Base-by-base conservation (phyloP, 192 early-diverging fungal species). In the Podila horticola region DNA sequence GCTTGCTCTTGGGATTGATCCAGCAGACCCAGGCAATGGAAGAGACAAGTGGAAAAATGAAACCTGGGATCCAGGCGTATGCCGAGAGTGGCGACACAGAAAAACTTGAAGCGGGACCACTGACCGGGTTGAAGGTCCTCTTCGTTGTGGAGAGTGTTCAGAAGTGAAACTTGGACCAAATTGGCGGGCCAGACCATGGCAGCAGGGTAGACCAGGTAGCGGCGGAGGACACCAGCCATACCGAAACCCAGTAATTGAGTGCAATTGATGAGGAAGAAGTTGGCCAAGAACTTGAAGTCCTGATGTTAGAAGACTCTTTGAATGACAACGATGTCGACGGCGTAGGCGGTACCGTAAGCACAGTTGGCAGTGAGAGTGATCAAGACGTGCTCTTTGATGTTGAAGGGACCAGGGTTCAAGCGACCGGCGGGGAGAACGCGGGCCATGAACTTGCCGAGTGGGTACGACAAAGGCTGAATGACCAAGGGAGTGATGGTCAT, bases 151-250 rank as follows among this genome's bases (percentile, higher is more conserved):
- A 75, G 52, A 4, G 86, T 84, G 58, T 79, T 84, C 64, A 77
- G 84, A 9, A 84, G 50, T 7, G 82, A 68, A 28, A 79, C 84
- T 41, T 75, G 73, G n/a, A n/a, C n/a, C n/a, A n/a, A n/a, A n/a
- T n/a, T n/a, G n/a, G n/a, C n/a, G n/a, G n/a, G n/a, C n/a, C n/a
- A n/a, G n/a, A n/a, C n/a, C n/a, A 95, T 95, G 9, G 88, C 84
- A 9, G 90, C 73, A n/a, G 93, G 94, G 62, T 92, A 88, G 17
- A 96, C 94, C 11, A 96, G 83, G 75, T 90, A 94, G 29, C 87
- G 87, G 48, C 96, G 91, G 28, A 88, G 83, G 9, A 95, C 75
- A 61, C 95, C 95, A 12, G 95, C 91, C 73, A 96, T 68, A 57
- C 86, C 86, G 60, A 79, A 87, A 22, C 86, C 86, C 11, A 87